A percentile compares a stretch with the other conserved stretches of the same genome.
Evolutionary conservation across 768 basidiomycete genomes (phyloP).

Genomic region (Scleroderma bovista): DNA sequence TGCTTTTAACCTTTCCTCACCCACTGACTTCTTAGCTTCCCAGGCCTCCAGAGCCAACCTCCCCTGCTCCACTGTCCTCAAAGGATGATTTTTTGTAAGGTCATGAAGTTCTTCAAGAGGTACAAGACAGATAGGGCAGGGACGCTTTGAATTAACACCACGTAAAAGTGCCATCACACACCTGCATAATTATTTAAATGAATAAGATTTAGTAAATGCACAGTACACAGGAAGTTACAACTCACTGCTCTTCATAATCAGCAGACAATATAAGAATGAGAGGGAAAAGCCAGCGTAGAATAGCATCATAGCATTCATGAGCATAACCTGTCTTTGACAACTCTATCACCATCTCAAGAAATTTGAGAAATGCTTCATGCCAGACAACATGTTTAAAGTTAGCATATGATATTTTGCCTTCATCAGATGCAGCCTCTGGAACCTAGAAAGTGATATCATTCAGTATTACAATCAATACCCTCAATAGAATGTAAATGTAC

Average conservation of each 20-base stretch:
- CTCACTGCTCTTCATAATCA: conserved; percentile 44
- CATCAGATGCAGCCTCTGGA: conserved; percentile 8
- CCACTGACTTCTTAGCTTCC: too few species aligned
- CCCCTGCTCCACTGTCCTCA: too few species aligned
- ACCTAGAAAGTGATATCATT: too few species aligned
- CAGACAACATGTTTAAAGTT: conserved; percentile 32
- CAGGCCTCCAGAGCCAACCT: too few species aligned
- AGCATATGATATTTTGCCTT: conserved; percentile 23
- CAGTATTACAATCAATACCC: too few species aligned
- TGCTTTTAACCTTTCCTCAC: too few species aligned
- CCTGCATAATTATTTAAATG: too few species aligned
- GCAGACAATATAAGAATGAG: conserved; percentile 33
- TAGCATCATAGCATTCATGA: conserved; percentile 24
- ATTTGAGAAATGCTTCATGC: conserved; percentile 27
- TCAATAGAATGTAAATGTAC: too few species aligned
- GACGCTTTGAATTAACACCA: conserved; percentile 20
- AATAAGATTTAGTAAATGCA: too few species aligned
- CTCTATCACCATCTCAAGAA: conserved; percentile 22
- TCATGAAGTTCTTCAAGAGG: conserved; percentile 20
- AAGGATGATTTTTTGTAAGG: too few species aligned
- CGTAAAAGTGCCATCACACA: conserved; percentile 32
- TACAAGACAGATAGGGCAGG: conserved; percentile 35
- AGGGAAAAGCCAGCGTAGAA: conserved; percentile 28
- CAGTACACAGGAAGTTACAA: too few species aligned
- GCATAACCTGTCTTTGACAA: conserved; percentile 18